Conservation (phyloP, 2,329 filamentous ascomycete genomes). For the Amylocarpus encephaloides region DNA sequence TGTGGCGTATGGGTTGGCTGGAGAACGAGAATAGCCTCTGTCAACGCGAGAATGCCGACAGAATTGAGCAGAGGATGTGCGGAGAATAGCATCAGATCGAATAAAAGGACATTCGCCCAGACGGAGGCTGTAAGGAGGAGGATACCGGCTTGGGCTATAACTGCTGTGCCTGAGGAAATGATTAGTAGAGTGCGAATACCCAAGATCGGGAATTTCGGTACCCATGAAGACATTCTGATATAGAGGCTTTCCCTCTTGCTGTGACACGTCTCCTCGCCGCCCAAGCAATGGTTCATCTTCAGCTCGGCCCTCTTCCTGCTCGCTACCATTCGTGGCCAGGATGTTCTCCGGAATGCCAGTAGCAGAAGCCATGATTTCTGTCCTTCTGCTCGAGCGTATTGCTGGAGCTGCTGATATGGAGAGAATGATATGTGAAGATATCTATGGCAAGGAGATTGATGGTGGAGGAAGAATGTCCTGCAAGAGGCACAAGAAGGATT, state of each 20-base stretch:
- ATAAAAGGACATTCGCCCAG: conserved; percentile 70
- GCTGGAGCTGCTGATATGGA: too few species aligned
- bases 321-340: conserved; percentile 8
- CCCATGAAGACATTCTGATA: conserved; percentile 69
- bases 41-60: conserved; percentile 64
- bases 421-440: background rate
- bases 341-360: conserved; percentile 57
- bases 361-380: conserved; percentile 55
- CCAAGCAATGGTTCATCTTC: conserved; percentile 69
- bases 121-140: conserved; percentile 69
- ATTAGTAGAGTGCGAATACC: conserved; percentile 1
- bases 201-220: conserved; percentile 33
- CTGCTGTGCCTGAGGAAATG: conserved; percentile 61
- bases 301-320: conserved; percentile 26
- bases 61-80: conserved; percentile 71
- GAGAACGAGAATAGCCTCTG: conserved; percentile 75
- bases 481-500: background rate
- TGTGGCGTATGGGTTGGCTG: conserved; percentile 75
- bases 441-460: background rate
- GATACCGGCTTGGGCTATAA: conserved; percentile 72
- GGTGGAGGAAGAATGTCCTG: background rate
- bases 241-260: conserved; percentile 57
- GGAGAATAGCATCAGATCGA: conserved; percentile 71
- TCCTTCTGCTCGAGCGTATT: background rate
- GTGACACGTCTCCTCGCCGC: conserved; percentile 64